Percentiles rank a stretch among this genome's conserved stretches.
phyloP scores from a whole-genome alignment of 352 stramenopile genomes.

The Thalassiosira hispida region DNA sequence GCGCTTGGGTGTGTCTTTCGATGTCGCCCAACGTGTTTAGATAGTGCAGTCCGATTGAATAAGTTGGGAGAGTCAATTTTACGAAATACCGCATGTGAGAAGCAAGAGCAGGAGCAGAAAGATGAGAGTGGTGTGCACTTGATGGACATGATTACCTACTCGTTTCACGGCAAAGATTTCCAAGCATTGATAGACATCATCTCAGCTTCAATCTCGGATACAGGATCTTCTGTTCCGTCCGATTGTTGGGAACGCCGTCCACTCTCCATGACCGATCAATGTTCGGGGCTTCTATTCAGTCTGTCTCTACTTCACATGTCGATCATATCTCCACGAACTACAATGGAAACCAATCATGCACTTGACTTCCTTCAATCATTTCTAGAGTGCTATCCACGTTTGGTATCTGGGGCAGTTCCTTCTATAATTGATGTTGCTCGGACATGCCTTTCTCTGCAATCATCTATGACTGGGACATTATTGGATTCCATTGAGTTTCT shows the following conservation, averaged over 20 bases:
- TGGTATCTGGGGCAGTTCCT: slow-evolving; percentile 39
- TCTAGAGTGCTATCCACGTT: slow-evolving; percentile 45
- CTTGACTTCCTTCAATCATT: slow-evolving; percentile 37
- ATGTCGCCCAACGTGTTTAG: slow-evolving; percentile 17
- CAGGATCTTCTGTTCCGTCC: neutral
- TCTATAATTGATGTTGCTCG: slow-evolving; percentile 33
- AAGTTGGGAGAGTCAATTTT: slow-evolving; percentile 32
- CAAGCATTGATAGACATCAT: slow-evolving; percentile 25
- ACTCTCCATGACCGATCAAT: slow-evolving; percentile 43
- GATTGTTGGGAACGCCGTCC: slow-evolving; percentile 41
- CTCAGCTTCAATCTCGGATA: slow-evolving; percentile 30
- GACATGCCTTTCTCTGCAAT: slow-evolving; percentile 22
- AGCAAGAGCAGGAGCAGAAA: neutral
- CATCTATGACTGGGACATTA: slow-evolving; percentile 7
- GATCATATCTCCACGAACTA: neutral
- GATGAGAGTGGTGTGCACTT: slow-evolving; percentile 23
- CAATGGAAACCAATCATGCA: slow-evolving; percentile 14
- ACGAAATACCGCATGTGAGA: neutral
- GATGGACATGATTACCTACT: slow-evolving; percentile 31
- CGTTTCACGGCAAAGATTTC: slow-evolving; percentile 20
- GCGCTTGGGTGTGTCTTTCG: slow-evolving; percentile 43
- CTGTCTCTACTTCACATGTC: slow-evolving; percentile 49
- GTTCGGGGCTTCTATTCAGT: slow-evolving; percentile 41
- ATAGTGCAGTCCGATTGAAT: slow-evolving; percentile 8
- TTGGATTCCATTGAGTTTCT: slow-evolving; percentile 37